Conservation (phyloP, 257 asterid species). For the Solanum appendiculatum region DNA sequence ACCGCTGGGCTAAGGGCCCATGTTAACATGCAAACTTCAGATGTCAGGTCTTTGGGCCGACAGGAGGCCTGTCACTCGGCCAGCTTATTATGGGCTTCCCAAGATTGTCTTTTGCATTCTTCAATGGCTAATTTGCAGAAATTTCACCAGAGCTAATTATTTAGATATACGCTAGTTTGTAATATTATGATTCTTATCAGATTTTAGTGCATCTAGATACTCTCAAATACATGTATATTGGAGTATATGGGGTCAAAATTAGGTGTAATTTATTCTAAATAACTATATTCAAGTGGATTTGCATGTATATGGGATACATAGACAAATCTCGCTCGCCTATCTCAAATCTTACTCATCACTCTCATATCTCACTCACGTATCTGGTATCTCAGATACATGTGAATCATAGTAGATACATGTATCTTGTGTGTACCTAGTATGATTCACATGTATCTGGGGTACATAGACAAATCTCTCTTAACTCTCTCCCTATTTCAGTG, state of each 20-base stretch:
- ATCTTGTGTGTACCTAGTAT: no score
- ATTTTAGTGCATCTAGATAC: neutral
- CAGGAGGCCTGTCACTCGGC: neutral
- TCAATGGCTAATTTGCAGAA: neutral
- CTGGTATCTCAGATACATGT: no score
- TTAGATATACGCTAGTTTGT: neutral
- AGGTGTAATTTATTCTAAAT: neutral
- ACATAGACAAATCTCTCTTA: neutral
- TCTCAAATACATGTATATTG: no score
- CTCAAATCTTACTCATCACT: neutral
- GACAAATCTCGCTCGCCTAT: neutral
- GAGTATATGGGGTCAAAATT: neutral
- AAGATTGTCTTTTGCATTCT: neutral
- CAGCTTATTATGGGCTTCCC: neutral
- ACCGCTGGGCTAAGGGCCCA: neutral
- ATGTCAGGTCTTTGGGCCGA: neutral
- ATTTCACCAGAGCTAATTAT: neutral
- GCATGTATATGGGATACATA: neutral
- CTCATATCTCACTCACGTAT: neutral
- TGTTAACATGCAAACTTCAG: neutral
- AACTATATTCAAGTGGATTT: no score
- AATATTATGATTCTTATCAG: neutral
- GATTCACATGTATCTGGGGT: no score
- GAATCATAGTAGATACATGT: no score
- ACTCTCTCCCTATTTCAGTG: neutral